A percentile compares a stretch with the other conserved stretches of the same genome.
These are phyloP conservation scores for Diutina neorugosa DNA, from an alignment of 1,139 yeast genomes.

Conservation along the genomic window DNA sequence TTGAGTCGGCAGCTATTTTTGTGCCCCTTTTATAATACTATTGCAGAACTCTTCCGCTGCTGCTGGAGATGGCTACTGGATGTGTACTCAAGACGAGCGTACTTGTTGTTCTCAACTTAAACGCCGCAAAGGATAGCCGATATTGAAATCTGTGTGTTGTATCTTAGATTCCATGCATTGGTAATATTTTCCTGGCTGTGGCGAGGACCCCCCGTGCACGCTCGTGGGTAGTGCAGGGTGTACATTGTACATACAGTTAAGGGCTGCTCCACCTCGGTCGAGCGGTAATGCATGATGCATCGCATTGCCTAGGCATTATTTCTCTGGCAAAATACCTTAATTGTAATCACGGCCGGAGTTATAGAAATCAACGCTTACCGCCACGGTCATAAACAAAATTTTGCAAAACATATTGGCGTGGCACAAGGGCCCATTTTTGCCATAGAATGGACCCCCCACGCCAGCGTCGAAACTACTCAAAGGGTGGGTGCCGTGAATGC, in stretches of 20 bases:
- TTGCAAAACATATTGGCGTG: background rate
- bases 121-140: background rate
- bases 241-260: background rate
- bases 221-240: background rate
- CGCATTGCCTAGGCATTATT: background rate
- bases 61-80: background rate
- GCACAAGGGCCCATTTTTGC: background rate
- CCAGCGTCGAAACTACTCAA: conserved; percentile 15
- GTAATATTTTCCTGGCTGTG: background rate
- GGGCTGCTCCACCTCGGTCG: background rate
- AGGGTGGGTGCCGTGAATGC: conserved; percentile 29
- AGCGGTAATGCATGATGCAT: background rate
- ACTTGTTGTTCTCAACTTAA: background rate
- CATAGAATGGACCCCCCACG: background rate
- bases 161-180: background rate
- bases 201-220: background rate
- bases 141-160: background rate
- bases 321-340: background rate
- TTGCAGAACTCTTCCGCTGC: too few relatives aligned
- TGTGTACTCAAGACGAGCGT: background rate
- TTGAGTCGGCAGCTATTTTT: too few relatives aligned
- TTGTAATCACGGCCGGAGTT: background rate
- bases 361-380: background rate
- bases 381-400: background rate
- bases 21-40: too few relatives aligned